phyloP scores from a whole-genome alignment of 495 filamentous ascomycete genomes.

The Choiromyces venosus region DNA sequence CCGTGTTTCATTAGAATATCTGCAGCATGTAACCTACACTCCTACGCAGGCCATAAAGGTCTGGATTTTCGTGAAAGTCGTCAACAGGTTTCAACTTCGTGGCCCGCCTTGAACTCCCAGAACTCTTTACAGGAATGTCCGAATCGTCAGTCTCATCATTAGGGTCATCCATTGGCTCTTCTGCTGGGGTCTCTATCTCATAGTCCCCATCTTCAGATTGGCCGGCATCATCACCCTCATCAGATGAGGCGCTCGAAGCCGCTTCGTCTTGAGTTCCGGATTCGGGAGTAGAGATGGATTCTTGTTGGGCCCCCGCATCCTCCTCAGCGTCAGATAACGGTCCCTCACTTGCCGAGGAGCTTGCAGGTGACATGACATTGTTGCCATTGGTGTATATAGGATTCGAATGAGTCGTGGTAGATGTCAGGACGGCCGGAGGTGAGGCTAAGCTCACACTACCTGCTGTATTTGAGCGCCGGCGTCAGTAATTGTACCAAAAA shows the following conservation, averaged over 20 bases:
- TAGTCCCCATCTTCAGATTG: constrained; percentile 41
- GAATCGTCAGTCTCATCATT: constrained; percentile 29
- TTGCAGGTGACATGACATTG: constrained; percentile 20
- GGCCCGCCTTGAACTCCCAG: constrained; percentile 50
- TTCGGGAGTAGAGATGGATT: constrained; percentile 38
- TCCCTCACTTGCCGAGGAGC: constrained; percentile 38
- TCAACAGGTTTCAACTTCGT: constrained; percentile 83
- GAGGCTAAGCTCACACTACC: constrained; percentile 39
- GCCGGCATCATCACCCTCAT: constrained; percentile 33
- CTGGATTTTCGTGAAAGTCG: constrained; percentile 84
- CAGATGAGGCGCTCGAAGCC: constrained; percentile 35
- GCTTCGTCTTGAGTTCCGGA: constrained; percentile 30
- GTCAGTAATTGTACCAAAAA: constrained; percentile 31
- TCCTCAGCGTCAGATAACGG: constrained; percentile 41
- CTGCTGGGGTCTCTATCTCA: constrained; percentile 37
- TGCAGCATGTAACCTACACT: constrained; percentile 58
- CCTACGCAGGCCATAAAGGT: constrained; percentile 85
- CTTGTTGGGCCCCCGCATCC: constrained; percentile 30
- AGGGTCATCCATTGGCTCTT: constrained; percentile 33
- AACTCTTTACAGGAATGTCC: constrained; percentile 13
- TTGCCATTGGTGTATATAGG: constrained; percentile 26
- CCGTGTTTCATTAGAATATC: constrained; percentile 4
- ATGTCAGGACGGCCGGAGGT: constrained; percentile 31
- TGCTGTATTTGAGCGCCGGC: constrained; percentile 39
- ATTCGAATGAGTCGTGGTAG: constrained; percentile 23